phyloP scores from a whole-genome alignment of 1,284 basidiomycete genomes.

The Apiotrichum sp. region DNA sequence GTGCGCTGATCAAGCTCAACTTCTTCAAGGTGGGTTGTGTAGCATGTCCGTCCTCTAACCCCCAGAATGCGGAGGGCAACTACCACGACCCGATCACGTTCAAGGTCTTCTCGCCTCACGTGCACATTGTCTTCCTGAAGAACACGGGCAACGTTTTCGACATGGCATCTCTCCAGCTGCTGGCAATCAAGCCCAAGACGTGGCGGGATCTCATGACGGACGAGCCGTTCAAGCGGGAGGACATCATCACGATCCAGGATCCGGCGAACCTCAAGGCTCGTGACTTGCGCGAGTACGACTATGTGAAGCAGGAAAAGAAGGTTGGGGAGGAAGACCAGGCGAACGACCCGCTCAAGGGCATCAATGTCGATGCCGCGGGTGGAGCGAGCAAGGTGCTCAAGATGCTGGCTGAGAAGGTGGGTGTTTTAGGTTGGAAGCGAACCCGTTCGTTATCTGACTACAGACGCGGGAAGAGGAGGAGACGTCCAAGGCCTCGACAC shows the following conservation, averaged over 20 bases:
- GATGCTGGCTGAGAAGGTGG: constrained; percentile 44
- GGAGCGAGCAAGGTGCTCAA: constrained; percentile 47
- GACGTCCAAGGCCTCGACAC: not conserved
- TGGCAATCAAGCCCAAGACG: constrained; percentile 64
- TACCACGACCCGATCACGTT: constrained; percentile 87
- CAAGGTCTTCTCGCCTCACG: constrained; percentile 85
- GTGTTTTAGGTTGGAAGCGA: too few relatives aligned
- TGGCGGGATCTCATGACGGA: constrained; percentile 82
- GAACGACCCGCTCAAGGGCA: constrained; percentile 43
- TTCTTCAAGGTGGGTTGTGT: constrained; percentile 55
- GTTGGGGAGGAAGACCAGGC: constrained; percentile 41
- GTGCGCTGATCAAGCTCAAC: constrained; percentile 79
- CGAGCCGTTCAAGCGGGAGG: constrained; percentile 75
- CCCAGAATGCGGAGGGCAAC: constrained; percentile 60
- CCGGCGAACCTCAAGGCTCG: constrained; percentile 45
- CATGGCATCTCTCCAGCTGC: constrained; percentile 48
- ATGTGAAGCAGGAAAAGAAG: constrained; percentile 46
- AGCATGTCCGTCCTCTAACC: not conserved
- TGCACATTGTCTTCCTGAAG: constrained; percentile 81
- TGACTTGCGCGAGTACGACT: constrained; percentile 47
- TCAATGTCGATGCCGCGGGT: constrained; percentile 48
- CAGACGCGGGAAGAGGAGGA: constrained; percentile 31
- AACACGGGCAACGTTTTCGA: constrained; percentile 60
- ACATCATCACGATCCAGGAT: constrained; percentile 81
- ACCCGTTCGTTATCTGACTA: too few relatives aligned